Evolutionary conservation across 495 filamentous ascomycete genomes (phyloP), one percentile per base, ranked within the genome.

Genomic region (Penicillium bovifimosum): DNA sequence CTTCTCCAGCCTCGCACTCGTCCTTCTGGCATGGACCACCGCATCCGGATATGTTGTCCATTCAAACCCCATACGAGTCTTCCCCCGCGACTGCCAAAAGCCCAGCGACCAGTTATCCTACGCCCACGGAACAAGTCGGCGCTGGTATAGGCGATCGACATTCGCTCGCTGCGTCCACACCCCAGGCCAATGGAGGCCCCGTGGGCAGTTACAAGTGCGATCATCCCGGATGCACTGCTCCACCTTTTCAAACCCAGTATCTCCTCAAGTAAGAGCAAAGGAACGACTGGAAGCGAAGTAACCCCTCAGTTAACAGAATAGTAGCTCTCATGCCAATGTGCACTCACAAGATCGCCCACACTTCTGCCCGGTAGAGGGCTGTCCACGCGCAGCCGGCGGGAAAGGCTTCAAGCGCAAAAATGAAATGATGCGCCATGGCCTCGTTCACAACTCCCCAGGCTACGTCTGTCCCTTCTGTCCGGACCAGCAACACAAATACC

Each of bases 331-430:
- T 68, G 86, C 87, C 41, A 98, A 97, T 64, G 95, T 98, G 6
- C 93, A 98, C 67, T 95, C 90, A 5, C 88, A 88, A 55, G 85
- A 81, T 52, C 79, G 93, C 32, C 91, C 91, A 13, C 92, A 97
- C 68, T 97, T 91, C 62, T 98, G 95, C 67, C 83, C 89, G 0
- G 84, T 95, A 11, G 76, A 80, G 27, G 84, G 80, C 1, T 98
- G 93, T 67, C 73, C 87, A 17, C 82, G 93, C 29, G 84, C 81
- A 6, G 80, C 88, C 55, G 87, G 87, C 11, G 93, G 93, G 13
- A 95, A 89, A 68, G 93, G 95, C 0, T 98, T 98, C 77, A 98
- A 98, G 68, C 83, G 95, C 35, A 97, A 98, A 69, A 98, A 98
- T 59, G 95, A 98, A 72, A 97, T 98, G 95, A 96, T 97, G 53